phyloP scores from a whole-genome alignment of 352 stramenopile species.

The Pythium apleroticum region DNA sequence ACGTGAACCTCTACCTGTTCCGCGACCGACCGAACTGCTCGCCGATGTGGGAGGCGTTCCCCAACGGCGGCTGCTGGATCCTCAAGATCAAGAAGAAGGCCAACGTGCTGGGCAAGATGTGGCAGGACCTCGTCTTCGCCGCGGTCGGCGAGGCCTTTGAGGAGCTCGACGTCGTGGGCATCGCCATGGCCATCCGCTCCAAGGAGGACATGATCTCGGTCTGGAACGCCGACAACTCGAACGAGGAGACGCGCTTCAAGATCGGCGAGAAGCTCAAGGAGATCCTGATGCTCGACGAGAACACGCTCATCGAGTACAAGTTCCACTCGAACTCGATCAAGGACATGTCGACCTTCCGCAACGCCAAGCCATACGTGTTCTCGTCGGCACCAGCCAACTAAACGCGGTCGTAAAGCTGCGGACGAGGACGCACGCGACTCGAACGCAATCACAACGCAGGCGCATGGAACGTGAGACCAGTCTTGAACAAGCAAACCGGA shows the following conservation, averaged over 20 bases:
- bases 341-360: conserved; percentile 93
- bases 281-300: conserved; percentile 93
- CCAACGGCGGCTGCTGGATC: conserved; percentile 94
- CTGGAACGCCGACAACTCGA: conserved; percentile 93
- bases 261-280: conserved; percentile 93
- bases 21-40: conserved; percentile 86
- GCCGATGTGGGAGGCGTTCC: conserved; percentile 92
- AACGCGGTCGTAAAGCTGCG: background rate
- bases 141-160: conserved; percentile 92
- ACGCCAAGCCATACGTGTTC: conserved; percentile 92
- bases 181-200: conserved; percentile 92
- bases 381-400: conserved; percentile 64
- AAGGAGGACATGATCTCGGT: conserved; percentile 94
- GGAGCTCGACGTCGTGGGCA: conserved; percentile 90
- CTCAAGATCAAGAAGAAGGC: conserved; percentile 95
- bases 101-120: conserved; percentile 94
- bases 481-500: background rate
- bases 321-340: conserved; percentile 92
- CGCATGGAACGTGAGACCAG: background rate
- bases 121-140: conserved; percentile 93
- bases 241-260: conserved; percentile 80
- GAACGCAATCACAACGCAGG: too few relatives aligned
- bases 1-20: conserved; percentile 94
- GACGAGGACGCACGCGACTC: too few relatives aligned
- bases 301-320: conserved; percentile 95